phyloP scores from a whole-genome alignment of 257 asterid genomes.

The Solanum paucissectum region DNA sequence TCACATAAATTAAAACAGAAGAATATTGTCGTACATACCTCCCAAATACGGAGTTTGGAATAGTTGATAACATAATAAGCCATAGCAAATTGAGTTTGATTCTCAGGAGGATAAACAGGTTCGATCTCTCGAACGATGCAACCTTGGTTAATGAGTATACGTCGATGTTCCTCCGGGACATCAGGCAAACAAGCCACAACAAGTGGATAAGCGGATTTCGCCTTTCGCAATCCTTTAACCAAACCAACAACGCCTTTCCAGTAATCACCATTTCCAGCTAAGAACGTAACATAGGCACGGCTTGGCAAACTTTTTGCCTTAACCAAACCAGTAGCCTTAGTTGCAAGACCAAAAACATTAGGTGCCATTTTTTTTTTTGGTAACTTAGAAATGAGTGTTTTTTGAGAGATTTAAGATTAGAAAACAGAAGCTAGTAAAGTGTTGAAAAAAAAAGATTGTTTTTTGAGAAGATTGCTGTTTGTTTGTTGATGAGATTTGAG shows the following conservation, averaged over 20 bases:
- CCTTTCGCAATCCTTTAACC: conserved; percentile 5
- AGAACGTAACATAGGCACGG: conserved; percentile 1
- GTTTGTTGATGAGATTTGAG: neutral
- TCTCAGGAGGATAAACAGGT: conserved; percentile 6
- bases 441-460: neutral
- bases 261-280: conserved; percentile 6
- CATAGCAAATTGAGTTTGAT: conserved; percentile 4
- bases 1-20: neutral
- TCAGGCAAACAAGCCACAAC: conserved; percentile 7
- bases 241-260: conserved; percentile 6
- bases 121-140: conserved; percentile 4
- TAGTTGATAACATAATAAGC: conserved; percentile 9
- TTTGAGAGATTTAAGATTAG: neutral
- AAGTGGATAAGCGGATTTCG: neutral
- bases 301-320: neutral
- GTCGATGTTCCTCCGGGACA: conserved; percentile 9
- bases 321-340: neutral
- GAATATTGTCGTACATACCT: neutral
- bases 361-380: neutral
- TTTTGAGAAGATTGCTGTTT: neutral
- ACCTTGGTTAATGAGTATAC: neutral
- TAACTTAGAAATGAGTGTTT: neutral
- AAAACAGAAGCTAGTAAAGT: neutral
- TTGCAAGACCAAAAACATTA: neutral
- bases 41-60: conserved; percentile 7